These are phyloP conservation scores for Cordyceps farinosa DNA, from an alignment of 2,329 filamentous ascomycete genomes.

Conservation along the genomic window DNA sequence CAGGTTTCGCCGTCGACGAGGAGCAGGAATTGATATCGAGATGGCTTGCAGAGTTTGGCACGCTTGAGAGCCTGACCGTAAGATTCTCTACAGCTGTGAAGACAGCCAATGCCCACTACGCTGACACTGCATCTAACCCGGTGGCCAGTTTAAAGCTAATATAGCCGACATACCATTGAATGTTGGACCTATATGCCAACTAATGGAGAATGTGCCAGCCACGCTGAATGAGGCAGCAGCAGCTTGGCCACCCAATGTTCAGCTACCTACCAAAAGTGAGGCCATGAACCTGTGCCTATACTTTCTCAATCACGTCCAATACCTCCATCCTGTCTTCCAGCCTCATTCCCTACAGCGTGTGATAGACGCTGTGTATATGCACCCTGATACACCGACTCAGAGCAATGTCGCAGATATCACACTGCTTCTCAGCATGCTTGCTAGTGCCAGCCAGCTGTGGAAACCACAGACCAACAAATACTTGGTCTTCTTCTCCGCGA, in stretches of 20 bases:
- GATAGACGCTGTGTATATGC: neutral
- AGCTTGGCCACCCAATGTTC: neutral
- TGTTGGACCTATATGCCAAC: slow-evolving; percentile 4
- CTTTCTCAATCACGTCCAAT: neutral
- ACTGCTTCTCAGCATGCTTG: neutral
- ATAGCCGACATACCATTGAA: neutral
- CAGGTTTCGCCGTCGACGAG: neutral
- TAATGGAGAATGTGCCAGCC: neutral
- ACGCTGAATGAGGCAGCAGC: neutral
- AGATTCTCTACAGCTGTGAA: neutral
- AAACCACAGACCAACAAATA: neutral
- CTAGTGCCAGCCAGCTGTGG: slow-evolving; percentile 7
- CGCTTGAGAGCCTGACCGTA: neutral
- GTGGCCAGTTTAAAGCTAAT: neutral
- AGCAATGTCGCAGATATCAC: neutral
- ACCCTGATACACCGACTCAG: neutral
- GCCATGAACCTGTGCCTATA: neutral
- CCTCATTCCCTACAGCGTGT: slow-evolving; percentile 1
- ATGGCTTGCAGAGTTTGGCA: neutral
- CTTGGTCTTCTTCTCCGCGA: neutral
- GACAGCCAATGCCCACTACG: neutral
- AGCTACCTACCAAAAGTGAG: neutral
- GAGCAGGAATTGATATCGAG: neutral
- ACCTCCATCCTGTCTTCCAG: slow-evolving; percentile 4
- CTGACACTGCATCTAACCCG: neutral